These are phyloP conservation scores for Halenospora varia DNA, from an alignment of 495 filamentous ascomycete genomes.

Conservation along the genomic window DNA sequence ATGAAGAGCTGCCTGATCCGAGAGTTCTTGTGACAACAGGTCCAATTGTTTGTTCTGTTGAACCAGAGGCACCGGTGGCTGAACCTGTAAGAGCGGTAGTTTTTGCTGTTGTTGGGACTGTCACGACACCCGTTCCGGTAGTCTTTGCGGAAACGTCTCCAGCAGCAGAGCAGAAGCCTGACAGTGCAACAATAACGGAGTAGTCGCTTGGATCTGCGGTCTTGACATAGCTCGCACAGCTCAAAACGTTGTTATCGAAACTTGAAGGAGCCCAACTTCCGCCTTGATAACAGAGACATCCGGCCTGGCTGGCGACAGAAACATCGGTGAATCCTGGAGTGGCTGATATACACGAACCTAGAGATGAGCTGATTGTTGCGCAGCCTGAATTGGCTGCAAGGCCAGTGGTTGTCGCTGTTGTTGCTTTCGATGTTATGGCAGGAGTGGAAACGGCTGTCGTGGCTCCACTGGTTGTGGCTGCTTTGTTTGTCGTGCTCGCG, in stretches of 20 bases:
- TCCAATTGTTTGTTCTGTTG: too few relatives aligned
- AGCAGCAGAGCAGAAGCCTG: constrained; percentile 7
- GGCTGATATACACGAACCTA: not conserved
- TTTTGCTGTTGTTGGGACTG: not conserved
- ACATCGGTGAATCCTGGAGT: constrained; percentile 1
- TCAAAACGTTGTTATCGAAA: constrained; percentile 7
- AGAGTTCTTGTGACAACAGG: not conserved
- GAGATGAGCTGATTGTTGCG: not conserved
- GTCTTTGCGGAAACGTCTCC: constrained; percentile 7
- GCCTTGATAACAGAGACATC: constrained; percentile 17
- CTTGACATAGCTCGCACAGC: constrained; percentile 9
- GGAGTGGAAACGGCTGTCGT: not conserved
- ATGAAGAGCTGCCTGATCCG: not conserved
- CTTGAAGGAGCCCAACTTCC: constrained; percentile 1
- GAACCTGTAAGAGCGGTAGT: not conserved
- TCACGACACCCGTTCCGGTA: not conserved
- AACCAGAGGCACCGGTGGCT: too few relatives aligned
- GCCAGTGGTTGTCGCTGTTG: not conserved
- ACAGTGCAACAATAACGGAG: not conserved
- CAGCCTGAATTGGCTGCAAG: not conserved
- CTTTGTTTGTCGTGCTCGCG: not conserved
- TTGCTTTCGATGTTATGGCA: not conserved
- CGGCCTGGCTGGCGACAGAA: not conserved
- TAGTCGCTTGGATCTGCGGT: constrained; percentile 12
- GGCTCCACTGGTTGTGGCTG: not conserved